phyloP scores from a whole-genome alignment of 2,329 filamentous ascomycete species.

The Alternaria triticina region DNA sequence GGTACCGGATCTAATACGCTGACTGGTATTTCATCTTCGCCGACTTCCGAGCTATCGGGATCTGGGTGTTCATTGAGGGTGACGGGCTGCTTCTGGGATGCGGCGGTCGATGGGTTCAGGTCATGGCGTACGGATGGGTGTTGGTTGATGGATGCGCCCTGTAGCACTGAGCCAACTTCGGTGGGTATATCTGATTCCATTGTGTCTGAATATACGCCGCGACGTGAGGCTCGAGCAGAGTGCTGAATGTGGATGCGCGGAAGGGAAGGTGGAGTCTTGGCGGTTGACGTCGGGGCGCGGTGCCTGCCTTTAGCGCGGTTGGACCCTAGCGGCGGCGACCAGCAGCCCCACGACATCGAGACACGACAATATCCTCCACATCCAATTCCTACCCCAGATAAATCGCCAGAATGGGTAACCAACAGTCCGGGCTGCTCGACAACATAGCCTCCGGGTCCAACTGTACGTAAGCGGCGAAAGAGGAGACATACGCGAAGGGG shows the following conservation, averaged over 20 bases:
- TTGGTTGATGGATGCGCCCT: conserved; percentile 78
- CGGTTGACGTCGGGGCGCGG: conserved; percentile 28
- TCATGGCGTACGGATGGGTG: conserved; percentile 76
- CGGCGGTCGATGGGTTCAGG: conserved; percentile 78
- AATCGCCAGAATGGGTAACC: conserved; percentile 57
- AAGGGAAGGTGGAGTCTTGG: conserved; percentile 30
- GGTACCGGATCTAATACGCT: conserved; percentile 65
- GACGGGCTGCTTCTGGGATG: conserved; percentile 70
- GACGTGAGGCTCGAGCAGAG: background rate
- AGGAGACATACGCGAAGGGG: conserved; percentile 25
- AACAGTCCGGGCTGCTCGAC: conserved; percentile 77
- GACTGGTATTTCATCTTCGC: conserved; percentile 72
- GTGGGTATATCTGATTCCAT: conserved; percentile 66
- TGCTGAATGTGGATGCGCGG: conserved; percentile 6
- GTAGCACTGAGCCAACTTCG: conserved; percentile 78
- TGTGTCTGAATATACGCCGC: background rate
- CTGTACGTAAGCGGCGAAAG: conserved; percentile 65
- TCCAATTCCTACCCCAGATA: conserved; percentile 16
- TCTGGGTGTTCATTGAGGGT: conserved; percentile 46
- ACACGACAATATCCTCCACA: conserved; percentile 20
- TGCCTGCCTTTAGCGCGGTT: conserved; percentile 20
- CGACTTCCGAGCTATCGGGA: conserved; percentile 56
- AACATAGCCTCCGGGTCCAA: conserved; percentile 96
- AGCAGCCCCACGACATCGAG: conserved; percentile 28
- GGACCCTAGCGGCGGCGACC: conserved; percentile 22